Evolutionary conservation across 164 flowering plant genomes (phyloP).

Genomic region (Tetrastigma voinierianum): DNA sequence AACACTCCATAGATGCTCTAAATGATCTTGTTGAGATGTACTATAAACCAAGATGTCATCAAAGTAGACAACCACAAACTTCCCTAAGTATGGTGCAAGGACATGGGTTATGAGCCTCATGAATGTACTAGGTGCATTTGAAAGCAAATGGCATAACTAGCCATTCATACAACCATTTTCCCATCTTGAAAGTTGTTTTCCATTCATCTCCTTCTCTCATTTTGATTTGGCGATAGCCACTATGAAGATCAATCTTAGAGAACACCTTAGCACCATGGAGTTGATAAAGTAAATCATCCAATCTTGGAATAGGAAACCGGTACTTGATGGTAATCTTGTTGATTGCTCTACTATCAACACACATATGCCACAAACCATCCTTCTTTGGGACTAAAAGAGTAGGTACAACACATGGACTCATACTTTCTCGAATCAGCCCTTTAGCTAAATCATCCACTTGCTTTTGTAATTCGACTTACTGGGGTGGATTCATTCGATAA

Average conservation of each 20-base stretch:
- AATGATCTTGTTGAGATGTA: not conserved
- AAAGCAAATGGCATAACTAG: conserved; percentile 14
- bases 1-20: not conserved
- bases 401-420: not conserved
- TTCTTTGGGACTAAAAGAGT: not conserved
- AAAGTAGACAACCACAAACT: conserved; percentile 15
- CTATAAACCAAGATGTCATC: conserved; percentile 20
- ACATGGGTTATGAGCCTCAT: conserved; percentile 15
- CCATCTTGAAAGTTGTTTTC: conserved; percentile 17
- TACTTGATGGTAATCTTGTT: conserved; percentile 8
- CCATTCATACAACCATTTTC: conserved; percentile 20
- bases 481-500: too few relatives aligned
- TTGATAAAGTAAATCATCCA: not conserved
- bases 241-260: conserved; percentile 8
- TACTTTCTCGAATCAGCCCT: too few relatives aligned
- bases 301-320: not conserved
- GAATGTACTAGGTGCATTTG: conserved; percentile 19
- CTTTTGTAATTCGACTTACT: too few relatives aligned
- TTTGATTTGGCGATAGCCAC: conserved; percentile 13
- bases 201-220: conserved; percentile 13
- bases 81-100: conserved; percentile 9
- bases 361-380: not conserved
- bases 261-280: not conserved
- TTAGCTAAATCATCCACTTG: too few relatives aligned
- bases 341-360: not conserved